Conservation (phyloP, 2,329 filamentous ascomycete genomes). For the Fusarium guadeloupense region DNA sequence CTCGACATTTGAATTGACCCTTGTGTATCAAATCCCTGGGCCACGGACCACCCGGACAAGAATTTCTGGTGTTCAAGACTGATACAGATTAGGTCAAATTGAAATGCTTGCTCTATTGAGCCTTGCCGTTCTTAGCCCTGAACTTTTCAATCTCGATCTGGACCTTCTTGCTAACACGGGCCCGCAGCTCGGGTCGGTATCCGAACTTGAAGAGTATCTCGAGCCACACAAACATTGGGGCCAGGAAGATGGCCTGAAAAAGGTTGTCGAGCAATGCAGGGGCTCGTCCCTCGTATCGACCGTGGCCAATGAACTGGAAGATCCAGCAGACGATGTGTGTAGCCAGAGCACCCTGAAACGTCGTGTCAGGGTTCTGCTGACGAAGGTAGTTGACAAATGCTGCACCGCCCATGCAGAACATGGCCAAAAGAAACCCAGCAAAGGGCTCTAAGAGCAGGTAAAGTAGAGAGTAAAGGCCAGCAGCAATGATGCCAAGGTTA, state of each 20-base stretch:
- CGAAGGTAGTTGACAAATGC: conserved; percentile 81
- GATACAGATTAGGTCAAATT: neutral
- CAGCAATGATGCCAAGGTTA: conserved; percentile 71
- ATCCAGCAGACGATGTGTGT: conserved; percentile 83
- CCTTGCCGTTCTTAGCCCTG: conserved; percentile 63
- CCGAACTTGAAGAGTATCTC: conserved; percentile 90
- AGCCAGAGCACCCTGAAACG: conserved; percentile 67
- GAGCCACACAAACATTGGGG: conserved; percentile 97
- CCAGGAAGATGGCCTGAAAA: conserved; percentile 89
- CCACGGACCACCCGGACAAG: neutral
- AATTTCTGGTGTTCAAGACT: conserved; percentile 3
- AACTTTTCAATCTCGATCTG: conserved; percentile 81
- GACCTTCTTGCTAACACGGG: conserved; percentile 80
- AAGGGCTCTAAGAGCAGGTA: conserved; percentile 96
- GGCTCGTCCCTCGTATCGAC: conserved; percentile 85
- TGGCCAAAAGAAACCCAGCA: conserved; percentile 79
- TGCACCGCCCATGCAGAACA: conserved; percentile 78
- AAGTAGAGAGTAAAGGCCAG: conserved; percentile 75
- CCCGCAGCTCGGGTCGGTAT: conserved; percentile 88
- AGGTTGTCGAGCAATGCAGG: conserved; percentile 92
- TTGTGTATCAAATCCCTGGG: neutral
- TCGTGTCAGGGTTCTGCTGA: conserved; percentile 59
- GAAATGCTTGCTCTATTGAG: conserved; percentile 51
- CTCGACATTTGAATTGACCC: conserved; percentile 5
- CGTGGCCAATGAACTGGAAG: conserved; percentile 90